Evolutionary conservation across 2,329 filamentous ascomycete genomes (phyloP), one percentile per base, ranked within the genome.

Genomic region (Exophiala mesophila): DNA sequence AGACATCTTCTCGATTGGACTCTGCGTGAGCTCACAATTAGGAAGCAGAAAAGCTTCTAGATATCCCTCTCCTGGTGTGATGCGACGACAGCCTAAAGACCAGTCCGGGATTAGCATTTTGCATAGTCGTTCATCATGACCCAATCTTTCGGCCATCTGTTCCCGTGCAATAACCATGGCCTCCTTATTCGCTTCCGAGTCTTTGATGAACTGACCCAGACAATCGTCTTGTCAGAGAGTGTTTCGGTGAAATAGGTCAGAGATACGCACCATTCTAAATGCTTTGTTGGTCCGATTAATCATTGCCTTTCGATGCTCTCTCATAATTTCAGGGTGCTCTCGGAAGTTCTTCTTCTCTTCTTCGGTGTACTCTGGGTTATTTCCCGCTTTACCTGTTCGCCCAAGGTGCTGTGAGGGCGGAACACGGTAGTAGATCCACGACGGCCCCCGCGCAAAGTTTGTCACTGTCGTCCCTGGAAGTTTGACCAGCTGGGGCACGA

Each of bases 11-110:
- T 56, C 58, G 26, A 63, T 59, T 33, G 65, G 59, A 37, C 65
- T 67, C 1, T 64, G 64, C 5, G 63, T 68, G 3, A 59, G 39
- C 9, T 52, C 36, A 2, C 63, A 63, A 47, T 43, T 66, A 31
- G 37, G 62, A 24, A 43, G 43, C 42, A 20, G 52, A 51, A 37
- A 49, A 2, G 45, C 31, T 32, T 60, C 69, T 2, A 60, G 42
- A 31, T 59, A 60, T 6, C 58, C 58, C 17, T 58, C 48, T 15
- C 57, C 56, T 7, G 47, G 47, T 7, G 47, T 50, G 15, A 50
- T 39, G 3, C 47, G 35, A 13, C 47, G 47, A 36, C 47, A 44
- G 5, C 43, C 57, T 50, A 47, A 51, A 54, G 8, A 52, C 57
- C n/a, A 58, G 41, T 57, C 48, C 1, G 55, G 54, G 13, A 59